phyloP scores from a whole-genome alignment of 257 asterid genomes.

The Oldenlandia corymbosa region DNA sequence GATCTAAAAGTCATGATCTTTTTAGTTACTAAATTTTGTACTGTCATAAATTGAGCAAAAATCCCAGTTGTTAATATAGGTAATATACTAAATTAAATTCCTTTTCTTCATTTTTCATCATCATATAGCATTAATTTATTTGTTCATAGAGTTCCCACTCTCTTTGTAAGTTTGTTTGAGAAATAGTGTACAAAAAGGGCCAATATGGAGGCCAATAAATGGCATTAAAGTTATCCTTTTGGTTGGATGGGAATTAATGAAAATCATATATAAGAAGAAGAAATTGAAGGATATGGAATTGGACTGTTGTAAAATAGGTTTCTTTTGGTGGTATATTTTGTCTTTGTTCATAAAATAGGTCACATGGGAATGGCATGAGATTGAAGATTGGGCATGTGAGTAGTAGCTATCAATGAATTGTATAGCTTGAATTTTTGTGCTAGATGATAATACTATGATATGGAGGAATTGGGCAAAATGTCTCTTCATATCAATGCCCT shows the following conservation, averaged over 20 bases:
- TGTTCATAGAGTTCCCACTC: conserved; percentile 1
- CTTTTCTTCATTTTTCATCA: neutral
- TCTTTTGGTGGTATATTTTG: no score
- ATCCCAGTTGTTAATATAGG: conserved; percentile 13
- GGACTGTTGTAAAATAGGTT: no score
- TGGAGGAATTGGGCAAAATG: conserved; percentile 27
- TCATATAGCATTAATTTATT: neutral
- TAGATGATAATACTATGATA: conserved; percentile 10
- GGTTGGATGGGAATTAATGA: conserved; percentile 1
- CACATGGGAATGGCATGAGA: conserved; percentile 58
- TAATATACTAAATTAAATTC: neutral
- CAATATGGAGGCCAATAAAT: conserved; percentile 8
- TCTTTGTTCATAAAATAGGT: conserved; percentile 12
- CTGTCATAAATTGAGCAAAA: neutral
- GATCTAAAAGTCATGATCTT: conserved; percentile 15
- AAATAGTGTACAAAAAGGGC: neutral
- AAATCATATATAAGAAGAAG: neutral
- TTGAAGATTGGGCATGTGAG: conserved; percentile 43
- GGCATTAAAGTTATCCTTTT: neutral
- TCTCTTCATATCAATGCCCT: no score
- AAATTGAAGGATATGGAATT: neutral
- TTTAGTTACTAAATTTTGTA: conserved; percentile 14
- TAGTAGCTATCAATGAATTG: conserved; percentile 32
- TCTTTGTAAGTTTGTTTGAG: neutral
- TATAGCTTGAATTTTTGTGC: conserved; percentile 17